Evolutionary conservation across 805 yeast genomes (phyloP), one percentile per base, ranked within the genome.

Genomic region (Torulaspora delbrueckii): DNA sequence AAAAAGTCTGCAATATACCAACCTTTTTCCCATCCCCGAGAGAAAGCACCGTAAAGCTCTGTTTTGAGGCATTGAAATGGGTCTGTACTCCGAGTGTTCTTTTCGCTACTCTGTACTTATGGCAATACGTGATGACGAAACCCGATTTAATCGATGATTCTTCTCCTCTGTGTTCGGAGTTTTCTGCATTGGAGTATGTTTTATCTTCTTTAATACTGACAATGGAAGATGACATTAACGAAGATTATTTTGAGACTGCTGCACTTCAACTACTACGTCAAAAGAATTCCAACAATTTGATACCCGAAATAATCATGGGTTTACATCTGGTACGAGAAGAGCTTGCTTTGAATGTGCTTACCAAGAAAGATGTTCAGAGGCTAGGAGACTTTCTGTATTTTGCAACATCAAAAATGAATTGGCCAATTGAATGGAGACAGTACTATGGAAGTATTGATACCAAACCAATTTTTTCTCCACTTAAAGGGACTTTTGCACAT

Each of bases 301-400:
- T 81, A 0, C 84, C 91, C 0, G 80, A 77, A 47, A 73, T 86
- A 8, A 73, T 81, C 0, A 64, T 85, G 22, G 78, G 89, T 0
- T 65, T 91, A 38, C 97, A 90, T 66, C 58, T 89, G 31, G 66
- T 87, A 2, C 69, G 89, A 43, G 97, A 91, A 61, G 97, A 91
- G 49, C 62, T 75, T 37, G 73, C 75, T 42, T 67, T 91, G 25
- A 80, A 84, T 54, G 65, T 77, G 1, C 64, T 79, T 22, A 68
- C 73, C 4, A 45, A 57, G 3, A 44, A 55, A 0, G 60, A 67
- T 7, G 65, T 73, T 9, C 54, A 67, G 3, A 64, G 65, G 26
- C 55, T 90, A 24, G 79, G 84, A 0, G 22, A 66, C 1, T 61
- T 89, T 18, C 62, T 89, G n/a, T 69, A 81, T 0, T 84, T 82